Evolutionary conservation across 345 rosid species (phyloP).

Genomic region (Eucalyptus sp.): DNA sequence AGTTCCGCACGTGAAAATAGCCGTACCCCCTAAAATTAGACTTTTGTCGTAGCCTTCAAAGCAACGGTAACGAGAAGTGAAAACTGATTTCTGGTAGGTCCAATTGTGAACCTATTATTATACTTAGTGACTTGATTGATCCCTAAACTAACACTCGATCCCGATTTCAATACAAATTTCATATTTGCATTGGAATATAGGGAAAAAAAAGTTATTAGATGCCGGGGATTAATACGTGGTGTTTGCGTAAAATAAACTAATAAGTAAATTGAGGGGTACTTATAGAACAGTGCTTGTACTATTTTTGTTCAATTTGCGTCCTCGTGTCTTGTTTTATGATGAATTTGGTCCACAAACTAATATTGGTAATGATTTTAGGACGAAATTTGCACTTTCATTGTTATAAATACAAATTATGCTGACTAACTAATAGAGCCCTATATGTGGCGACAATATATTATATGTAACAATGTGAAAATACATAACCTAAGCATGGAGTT

Average conservation of each 20-base stretch:
- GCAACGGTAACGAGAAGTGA: neutral
- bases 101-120: neutral
- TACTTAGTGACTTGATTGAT: neutral
- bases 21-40: neutral
- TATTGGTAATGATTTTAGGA: neutral
- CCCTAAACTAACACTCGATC: neutral
- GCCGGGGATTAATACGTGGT: neutral
- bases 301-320: neutral
- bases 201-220: neutral
- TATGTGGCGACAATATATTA: neutral
- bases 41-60: neutral
- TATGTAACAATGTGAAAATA: neutral
- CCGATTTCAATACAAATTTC: neutral
- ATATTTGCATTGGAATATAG: neutral
- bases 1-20: neutral
- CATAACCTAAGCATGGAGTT: neutral
- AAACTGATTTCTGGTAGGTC: neutral
- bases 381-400: neutral
- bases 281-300: neutral
- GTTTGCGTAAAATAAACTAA: neutral
- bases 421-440: neutral
- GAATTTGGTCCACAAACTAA: neutral
- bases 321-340: neutral
- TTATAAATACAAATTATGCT: neutral
- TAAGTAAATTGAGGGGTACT: neutral